phyloP scores from a whole-genome alignment of 2,329 filamentous ascomycete species.

The Colletotrichum incanum region DNA sequence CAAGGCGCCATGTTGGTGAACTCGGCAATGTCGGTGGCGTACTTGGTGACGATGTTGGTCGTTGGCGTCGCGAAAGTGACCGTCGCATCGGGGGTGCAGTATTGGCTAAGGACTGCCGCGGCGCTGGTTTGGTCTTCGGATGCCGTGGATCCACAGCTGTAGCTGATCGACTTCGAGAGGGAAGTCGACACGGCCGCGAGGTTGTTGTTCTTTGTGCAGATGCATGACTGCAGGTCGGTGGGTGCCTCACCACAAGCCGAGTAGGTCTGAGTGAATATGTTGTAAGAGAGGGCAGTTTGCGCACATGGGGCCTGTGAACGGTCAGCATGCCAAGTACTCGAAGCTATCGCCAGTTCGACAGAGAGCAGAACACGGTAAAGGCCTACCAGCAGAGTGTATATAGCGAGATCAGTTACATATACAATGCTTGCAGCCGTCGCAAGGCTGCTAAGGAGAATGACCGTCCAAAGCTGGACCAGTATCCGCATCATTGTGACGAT shows the following conservation, averaged over 20 bases:
- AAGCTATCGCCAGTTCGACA: neutral
- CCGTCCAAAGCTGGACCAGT: neutral
- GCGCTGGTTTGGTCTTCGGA: slow-evolving; percentile 66
- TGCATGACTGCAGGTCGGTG: slow-evolving; percentile 64
- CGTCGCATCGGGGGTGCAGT: slow-evolving; percentile 62
- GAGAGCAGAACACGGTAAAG: no score
- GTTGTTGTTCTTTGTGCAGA: slow-evolving; percentile 66
- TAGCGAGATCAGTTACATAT: slow-evolving; percentile 62
- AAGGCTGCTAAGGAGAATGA: neutral
- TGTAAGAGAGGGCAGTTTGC: slow-evolving; percentile 60
- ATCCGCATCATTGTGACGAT: slow-evolving; percentile 16
- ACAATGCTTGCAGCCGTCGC: slow-evolving; percentile 48
- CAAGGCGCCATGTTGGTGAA: slow-evolving; percentile 61
- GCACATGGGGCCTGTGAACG: slow-evolving; percentile 65
- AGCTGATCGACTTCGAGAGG: slow-evolving; percentile 59
- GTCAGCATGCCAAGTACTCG: neutral
- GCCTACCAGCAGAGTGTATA: slow-evolving; percentile 60
- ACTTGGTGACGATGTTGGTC: slow-evolving; percentile 59
- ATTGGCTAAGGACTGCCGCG: slow-evolving; percentile 60
- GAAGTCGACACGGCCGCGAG: slow-evolving; percentile 55
- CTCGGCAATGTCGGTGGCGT: slow-evolving; percentile 66
- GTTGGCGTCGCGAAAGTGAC: slow-evolving; percentile 61
- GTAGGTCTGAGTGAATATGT: slow-evolving; percentile 60
- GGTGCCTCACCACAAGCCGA: slow-evolving; percentile 61
- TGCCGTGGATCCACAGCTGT: slow-evolving; percentile 62